Evolutionary conservation across 73 alveolate genomes (phyloP).

Genomic region (Symbiodinium pilosum): DNA sequence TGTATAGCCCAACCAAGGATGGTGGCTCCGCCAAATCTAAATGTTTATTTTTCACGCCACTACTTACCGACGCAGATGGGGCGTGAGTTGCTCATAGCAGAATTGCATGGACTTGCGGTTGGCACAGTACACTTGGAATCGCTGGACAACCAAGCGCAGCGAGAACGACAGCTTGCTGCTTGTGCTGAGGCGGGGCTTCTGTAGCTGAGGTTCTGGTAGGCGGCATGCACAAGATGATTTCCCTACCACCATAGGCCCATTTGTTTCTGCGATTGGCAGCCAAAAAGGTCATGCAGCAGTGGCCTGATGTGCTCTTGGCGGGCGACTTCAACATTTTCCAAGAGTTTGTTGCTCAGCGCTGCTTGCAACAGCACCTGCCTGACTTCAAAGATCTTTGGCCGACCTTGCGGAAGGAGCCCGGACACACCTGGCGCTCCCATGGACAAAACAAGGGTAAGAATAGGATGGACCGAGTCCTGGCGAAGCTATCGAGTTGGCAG

Average conservation of each 20-base stretch:
- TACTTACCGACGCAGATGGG: slow-evolving; percentile 13
- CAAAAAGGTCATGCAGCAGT: not conserved
- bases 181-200: not conserved
- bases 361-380: not conserved
- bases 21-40: not conserved
- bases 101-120: not conserved
- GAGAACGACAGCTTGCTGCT: not conserved
- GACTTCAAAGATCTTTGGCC: not conserved
- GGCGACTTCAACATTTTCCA: not conserved
- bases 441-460: not conserved
- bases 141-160: not conserved
- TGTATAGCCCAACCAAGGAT: too few relatives aligned
- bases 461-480: not conserved
- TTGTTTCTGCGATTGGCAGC: too few relatives aligned
- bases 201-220: too few relatives aligned
- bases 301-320: not conserved
- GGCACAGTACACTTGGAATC: slow-evolving; percentile 28
- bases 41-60: not conserved
- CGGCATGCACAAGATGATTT: too few relatives aligned
- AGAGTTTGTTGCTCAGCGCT: not conserved
- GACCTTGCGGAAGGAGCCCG: slow-evolving; percentile 5
- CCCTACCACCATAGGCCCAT: too few relatives aligned
- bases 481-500: not conserved
- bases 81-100: not conserved
- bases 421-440: not conserved